Evolutionary conservation across 176 grass and related monocot species (phyloP), one percentile per base, ranked within the genome.

Genomic region (Pontederia crassipes): DNA sequence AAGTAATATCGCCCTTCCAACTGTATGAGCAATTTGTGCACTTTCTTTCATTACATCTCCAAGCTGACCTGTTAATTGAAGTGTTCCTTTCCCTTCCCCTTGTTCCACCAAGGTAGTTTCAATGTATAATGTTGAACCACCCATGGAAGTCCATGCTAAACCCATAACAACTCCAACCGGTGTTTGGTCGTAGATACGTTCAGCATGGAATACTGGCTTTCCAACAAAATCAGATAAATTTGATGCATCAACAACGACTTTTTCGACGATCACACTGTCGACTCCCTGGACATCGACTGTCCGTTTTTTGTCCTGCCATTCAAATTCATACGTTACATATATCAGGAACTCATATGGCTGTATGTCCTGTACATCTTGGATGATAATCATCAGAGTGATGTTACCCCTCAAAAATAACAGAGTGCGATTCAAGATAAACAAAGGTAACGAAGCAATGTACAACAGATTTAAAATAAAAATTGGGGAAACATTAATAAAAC

Each of bases 31-130:
- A 57, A 92, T 98, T 69, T 92, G 93, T 20, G 93, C 87, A 40
- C 87, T 98, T 77, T 98, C 87, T 74, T 98, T 98, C 93, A 89
- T 92, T 45, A 98, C 87, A 72, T 92, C 87, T 63, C 93, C 84
- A 76, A 98, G 93, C 77, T 98, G 93, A 40, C 93, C 93, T 0
- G 93, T 98, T 72, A 98, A 52, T 35, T 85, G 52, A 68, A 98
- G 87, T 49, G 81, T 81, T 48, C 93, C 84, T 79, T 92, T 98
- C 50, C 79, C 87, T 65, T 92, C 93, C 69, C 81, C 84, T 74
- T 86, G 81, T 62, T 92, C 93, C 12, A 98, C 76, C 64, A 86
- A 66, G 29, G 77, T 66, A 18, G 93, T 92, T 77, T 92, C 93
- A 6, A 98, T 83, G 54, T 88, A 92, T 28, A 92, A 49, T 46